phyloP scores from a whole-genome alignment of 768 basidiomycete genomes.

The Imleria badia region DNA sequence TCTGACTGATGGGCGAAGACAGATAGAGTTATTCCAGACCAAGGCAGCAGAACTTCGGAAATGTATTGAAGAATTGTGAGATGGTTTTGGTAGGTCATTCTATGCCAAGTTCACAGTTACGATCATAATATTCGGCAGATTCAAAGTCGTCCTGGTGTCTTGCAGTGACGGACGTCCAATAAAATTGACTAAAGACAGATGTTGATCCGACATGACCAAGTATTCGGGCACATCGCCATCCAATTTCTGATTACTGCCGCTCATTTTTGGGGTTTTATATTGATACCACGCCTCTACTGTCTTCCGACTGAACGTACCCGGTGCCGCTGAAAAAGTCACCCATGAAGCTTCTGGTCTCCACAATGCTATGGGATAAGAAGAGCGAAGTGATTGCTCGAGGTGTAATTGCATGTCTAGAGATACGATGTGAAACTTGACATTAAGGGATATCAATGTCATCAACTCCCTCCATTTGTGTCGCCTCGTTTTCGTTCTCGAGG shows the following conservation, averaged over 20 bases:
- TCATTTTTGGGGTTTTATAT: slow-evolving; percentile 44
- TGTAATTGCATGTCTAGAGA: slow-evolving; percentile 56
- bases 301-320: slow-evolving; percentile 4
- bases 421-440: slow-evolving; percentile 7
- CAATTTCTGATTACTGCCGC: slow-evolving; percentile 36
- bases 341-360: slow-evolving; percentile 2
- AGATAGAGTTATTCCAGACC: slow-evolving; percentile 48
- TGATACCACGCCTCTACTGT: slow-evolving; percentile 31
- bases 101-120: too few relatives aligned
- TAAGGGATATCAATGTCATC: slow-evolving; percentile 26
- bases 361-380: slow-evolving; percentile 26
- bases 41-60: slow-evolving; percentile 41
- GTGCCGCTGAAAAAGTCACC: slow-evolving; percentile 2
- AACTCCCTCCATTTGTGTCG: slow-evolving; percentile 6
- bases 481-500: slow-evolving; percentile 44
- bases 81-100: not conserved
- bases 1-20: slow-evolving; percentile 48
- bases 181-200: too few relatives aligned
- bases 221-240: slow-evolving; percentile 29
- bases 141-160: too few relatives aligned
- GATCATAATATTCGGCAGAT: too few relatives aligned
- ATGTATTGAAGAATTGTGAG: slow-evolving; percentile 36
- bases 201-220: too few relatives aligned
- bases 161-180: too few relatives aligned
- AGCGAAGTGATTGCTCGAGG: slow-evolving; percentile 45